Evolutionary conservation across 768 basidiomycete genomes (phyloP).

Genomic region (Multifurca ochricompacta): DNA sequence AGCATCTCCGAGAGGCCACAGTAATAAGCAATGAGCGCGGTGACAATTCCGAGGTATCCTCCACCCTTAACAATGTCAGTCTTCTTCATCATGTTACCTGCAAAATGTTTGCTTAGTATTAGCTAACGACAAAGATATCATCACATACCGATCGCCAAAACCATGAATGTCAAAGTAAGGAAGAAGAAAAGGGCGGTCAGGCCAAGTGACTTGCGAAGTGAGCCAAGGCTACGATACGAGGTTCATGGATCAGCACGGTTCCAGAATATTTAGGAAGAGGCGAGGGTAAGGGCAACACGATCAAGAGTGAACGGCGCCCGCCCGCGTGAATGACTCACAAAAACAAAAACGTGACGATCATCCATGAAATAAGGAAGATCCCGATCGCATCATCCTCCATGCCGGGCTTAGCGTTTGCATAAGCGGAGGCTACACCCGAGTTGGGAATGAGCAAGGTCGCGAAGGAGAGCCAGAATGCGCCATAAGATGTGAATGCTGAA

Average conservation of each 20-base stretch:
- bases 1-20: constrained; percentile 37
- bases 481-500: constrained; percentile 81
- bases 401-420: constrained; percentile 23
- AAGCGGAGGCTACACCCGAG: constrained; percentile 53
- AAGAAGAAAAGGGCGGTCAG: constrained; percentile 44
- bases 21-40: constrained; percentile 44
- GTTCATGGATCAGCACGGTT: not conserved
- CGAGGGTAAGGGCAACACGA: no score
- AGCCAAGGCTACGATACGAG: constrained; percentile 33
- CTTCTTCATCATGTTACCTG: constrained; percentile 1
- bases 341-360: constrained; percentile 61
- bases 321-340: constrained; percentile 40
- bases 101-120: constrained; percentile 20
- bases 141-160: constrained; percentile 37
- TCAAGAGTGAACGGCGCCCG: not conserved
- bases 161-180: constrained; percentile 46
- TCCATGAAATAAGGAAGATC: constrained; percentile 71
- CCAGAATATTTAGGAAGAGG: no score
- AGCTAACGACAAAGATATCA: not conserved
- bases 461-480: constrained; percentile 86
- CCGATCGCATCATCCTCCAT: constrained; percentile 56
- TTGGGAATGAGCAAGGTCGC: constrained; percentile 65
- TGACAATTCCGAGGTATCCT: constrained; percentile 34
- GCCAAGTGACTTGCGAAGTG: constrained; percentile 42
- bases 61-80: constrained; percentile 32